Evolutionary conservation across 2,329 filamentous ascomycete species (phyloP).

Genomic region (Fusarium veterinarium): DNA sequence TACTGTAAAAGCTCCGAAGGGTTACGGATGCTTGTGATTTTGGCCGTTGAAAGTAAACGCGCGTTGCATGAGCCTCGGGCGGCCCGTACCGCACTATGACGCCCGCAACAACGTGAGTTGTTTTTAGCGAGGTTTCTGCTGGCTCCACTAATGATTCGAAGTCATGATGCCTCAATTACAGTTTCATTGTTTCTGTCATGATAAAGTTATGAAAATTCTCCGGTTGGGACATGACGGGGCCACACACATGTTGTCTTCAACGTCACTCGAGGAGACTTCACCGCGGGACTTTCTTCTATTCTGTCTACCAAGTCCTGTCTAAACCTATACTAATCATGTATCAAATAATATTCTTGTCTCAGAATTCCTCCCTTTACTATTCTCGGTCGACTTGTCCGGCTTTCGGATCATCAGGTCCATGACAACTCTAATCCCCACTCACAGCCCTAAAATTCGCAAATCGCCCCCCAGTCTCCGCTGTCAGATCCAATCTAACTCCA

Average conservation of each 20-base stretch:
- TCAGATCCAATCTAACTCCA: constrained; percentile 30
- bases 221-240: not conserved
- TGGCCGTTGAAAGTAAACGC: not conserved
- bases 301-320: accelerated
- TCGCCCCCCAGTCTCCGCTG: constrained; percentile 11
- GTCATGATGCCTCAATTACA: not conserved
- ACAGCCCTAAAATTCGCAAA: constrained; percentile 22
- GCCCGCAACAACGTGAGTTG: not conserved
- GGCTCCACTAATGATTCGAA: not conserved
- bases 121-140: not conserved
- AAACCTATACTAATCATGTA: too few species aligned
- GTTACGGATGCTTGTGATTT: not conserved
- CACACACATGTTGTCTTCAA: not conserved
- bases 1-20: not conserved
- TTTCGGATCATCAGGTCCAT: constrained; percentile 10
- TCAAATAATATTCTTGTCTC: not conserved
- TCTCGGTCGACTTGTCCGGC: constrained; percentile 31
- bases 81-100: constrained; percentile 24
- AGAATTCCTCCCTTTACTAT: not conserved
- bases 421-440: constrained; percentile 8
- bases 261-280: not conserved
- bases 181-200: not conserved
- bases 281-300: accelerated
- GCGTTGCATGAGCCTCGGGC: constrained; percentile 21
- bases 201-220: not conserved